Conservation (phyloP, 371 early-diverging fungal species). For the Haplosporangium sp. region DNA sequence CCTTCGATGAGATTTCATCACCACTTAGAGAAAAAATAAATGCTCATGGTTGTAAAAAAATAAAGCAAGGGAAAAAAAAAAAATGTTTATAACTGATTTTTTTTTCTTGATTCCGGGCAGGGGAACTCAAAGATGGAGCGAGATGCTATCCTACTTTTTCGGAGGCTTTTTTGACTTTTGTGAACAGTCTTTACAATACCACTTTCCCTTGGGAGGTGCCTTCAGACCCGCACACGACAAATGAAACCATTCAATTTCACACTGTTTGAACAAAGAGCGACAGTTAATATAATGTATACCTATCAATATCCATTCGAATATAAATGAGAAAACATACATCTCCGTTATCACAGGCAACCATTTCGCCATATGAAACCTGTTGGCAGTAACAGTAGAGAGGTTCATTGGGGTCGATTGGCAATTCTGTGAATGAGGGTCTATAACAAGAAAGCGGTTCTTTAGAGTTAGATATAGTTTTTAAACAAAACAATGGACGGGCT, state of each 20-base stretch:
- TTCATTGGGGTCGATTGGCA: constrained; percentile 95
- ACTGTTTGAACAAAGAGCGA: constrained; percentile 59
- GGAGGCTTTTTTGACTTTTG: constrained; percentile 70
- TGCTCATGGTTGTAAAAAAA: background rate
- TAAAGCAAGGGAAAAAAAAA: background rate
- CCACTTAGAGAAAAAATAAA: background rate
- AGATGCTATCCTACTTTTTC: constrained; percentile 56
- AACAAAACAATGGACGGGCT: no score
- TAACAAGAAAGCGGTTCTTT: background rate
- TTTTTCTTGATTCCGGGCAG: background rate
- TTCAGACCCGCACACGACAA: constrained; percentile 91
- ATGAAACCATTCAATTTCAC: constrained; percentile 97
- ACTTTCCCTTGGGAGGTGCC: constrained; percentile 88
- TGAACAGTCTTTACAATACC: constrained; percentile 89
- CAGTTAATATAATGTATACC: background rate
- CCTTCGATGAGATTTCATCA: no score
- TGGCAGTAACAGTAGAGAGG: constrained; percentile 95
- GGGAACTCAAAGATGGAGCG: background rate
- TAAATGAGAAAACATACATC: constrained; percentile 67
- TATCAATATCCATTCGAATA: no score
- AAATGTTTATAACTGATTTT: background rate
- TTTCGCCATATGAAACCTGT: constrained; percentile 96
- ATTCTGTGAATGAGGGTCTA: constrained; percentile 64
- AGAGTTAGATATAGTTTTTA: no score
- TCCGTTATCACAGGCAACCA: constrained; percentile 96